Evolutionary conservation across 1,284 basidiomycete species (phyloP), one percentile per base, ranked within the genome.

Genomic region (Apiotrichum gamsii): DNA sequence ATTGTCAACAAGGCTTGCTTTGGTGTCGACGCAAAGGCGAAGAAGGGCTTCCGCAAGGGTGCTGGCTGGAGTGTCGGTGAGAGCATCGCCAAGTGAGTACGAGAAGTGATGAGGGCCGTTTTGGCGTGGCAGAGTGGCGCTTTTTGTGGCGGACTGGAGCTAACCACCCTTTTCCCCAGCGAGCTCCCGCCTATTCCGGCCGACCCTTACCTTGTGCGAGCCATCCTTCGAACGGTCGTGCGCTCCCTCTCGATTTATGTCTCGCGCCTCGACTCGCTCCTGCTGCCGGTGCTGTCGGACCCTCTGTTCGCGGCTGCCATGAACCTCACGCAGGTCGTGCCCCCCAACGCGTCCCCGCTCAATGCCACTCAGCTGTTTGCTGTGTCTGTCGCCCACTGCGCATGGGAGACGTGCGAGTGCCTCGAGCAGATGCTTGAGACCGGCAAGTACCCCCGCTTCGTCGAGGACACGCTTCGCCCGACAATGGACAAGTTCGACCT

Each of bases 391-490:
- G 71, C 72, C 9, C 72, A 74, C 38, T 58, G 70, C 8, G 71
- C 72, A 1, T 72, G 72, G 69, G 72, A 74, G 55, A 67, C 70
- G 1, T 72, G 72, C 54, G 67, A 73, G 47, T 61, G 64, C 13
- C 58, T 74, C 8, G 69, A 72, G 56, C 63, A 70, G 48, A 64
- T 68, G 9, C 54, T 72, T 9, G 70, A 70, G 47, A 67, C 65
- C 6, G 63, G 60, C 19, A 50, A 60, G 19, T 73, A 68, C 62
- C 72, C 72, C 11, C 60, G 64, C 32, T 73, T 71, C 49, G 70
- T 72, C 33, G 77, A 74, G 34, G 82, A 81, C 3, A 76, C 82
- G 2, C 67, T 85, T 9, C 76, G 80, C 49, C 74, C 76, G 1
- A 70, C 79, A 39, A 67, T 87, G 49, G 74, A 77, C 54, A 67